Base-by-base conservation (phyloP, 2,329 filamentous ascomycete genomes). In the Nothopassalora personata region DNA sequence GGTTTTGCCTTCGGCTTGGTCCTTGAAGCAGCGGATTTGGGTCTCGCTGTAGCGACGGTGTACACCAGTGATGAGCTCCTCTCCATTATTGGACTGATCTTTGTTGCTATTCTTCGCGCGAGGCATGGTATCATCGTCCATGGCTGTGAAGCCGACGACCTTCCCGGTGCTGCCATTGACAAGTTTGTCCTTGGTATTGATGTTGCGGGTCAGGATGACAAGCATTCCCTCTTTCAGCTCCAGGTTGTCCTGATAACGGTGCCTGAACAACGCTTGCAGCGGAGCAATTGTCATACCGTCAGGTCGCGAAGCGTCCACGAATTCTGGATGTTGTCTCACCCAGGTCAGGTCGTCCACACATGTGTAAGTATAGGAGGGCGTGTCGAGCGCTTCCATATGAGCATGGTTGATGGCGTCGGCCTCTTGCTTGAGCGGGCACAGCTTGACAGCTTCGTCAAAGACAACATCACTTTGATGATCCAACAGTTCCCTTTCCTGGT, bases 181-280 rank as follows among this genome's bases (percentile, higher is more conserved):
- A 3, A 81, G 73, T 0, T 75, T 75, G 1, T 46, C 39, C 0
- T 56, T 28, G 4, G 79, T 64, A 59, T 77, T 75, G 5, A 84
- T 67, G 57, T 84, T 84, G n/a, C 73, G 71, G 3, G 81, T 76
- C 4, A 85, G 73, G 7, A 84, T 75, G 4, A 84, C 81, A 1
- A 77, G 74, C 60, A 63, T 63, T 27, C 58, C 58, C 19, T 53
- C 46, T 34, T 60, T 60, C 31, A 63, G 47, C 18, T 54, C 56
- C 8, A 60, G 53, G 0, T 30, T 46, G 15, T 49, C 19, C 6
- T 43, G 23, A 39, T 58, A 63, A 9, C 53, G 53, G 48, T 59
- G 60, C n/a, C 49, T 34, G 19, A 52, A 23, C 30, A 62, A 47
- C 10, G 54, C 36, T 4, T 36, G 36, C 5, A 53, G 23, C 9